These are phyloP conservation scores for Camellia oleifera DNA, from an alignment of 179 eudicot species.

Conservation along the genomic window DNA sequence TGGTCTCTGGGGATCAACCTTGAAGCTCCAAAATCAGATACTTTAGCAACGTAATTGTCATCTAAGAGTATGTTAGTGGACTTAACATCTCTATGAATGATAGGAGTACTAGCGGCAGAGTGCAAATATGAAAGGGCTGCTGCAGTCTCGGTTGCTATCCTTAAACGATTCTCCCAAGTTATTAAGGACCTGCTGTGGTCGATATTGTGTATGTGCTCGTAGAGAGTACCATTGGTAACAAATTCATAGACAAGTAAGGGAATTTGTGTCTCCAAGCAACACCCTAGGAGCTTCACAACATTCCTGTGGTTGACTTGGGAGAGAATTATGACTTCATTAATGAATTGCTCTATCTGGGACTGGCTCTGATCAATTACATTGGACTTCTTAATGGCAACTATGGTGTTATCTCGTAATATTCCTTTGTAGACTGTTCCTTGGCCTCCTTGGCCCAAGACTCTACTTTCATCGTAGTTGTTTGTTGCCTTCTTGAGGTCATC, in stretches of 20 bases:
- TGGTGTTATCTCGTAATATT: background rate
- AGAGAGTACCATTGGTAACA: slow-evolving; percentile 5
- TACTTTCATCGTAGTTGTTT: slow-evolving; percentile 12
- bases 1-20: background rate
- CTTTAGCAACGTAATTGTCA: slow-evolving; percentile 5
- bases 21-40: slow-evolving; percentile 4
- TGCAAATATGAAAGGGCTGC: slow-evolving; percentile 19
- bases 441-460: slow-evolving; percentile 28
- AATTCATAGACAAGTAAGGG: background rate
- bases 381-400: slow-evolving; percentile 20
- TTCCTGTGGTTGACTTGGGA: slow-evolving; percentile 12
- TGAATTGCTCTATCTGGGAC: slow-evolving; percentile 11
- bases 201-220: background rate
- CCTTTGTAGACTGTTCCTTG: slow-evolving; percentile 34
- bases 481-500: slow-evolving; percentile 21
- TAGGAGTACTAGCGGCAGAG: background rate
- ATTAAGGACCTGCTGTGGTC: background rate
- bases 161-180: slow-evolving; percentile 17
- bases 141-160: slow-evolving; percentile 21
- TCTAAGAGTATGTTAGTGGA: slow-evolving; percentile 10
- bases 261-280: too few species aligned
- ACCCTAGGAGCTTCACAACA: background rate
- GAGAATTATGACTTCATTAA: slow-evolving; percentile 17
- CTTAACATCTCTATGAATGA: slow-evolving; percentile 13
- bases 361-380: background rate